Evolutionary conservation across 2,329 filamentous ascomycete species (phyloP).

Genomic region (Hymenotorrendiella dingleyae): DNA sequence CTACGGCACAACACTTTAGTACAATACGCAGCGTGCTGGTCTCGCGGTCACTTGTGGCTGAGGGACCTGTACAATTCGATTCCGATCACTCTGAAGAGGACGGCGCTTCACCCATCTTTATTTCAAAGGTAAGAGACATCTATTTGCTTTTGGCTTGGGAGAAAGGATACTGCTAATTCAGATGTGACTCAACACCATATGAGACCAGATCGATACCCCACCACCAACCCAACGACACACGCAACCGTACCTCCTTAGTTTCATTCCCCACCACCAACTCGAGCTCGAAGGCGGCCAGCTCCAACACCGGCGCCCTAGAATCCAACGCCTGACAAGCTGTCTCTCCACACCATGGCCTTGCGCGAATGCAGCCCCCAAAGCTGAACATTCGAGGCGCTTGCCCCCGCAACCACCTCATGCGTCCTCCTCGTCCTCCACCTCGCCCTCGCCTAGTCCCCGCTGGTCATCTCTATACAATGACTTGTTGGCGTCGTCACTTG

Average conservation of each 20-base stretch:
- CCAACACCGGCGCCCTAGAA: no score
- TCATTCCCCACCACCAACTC: no score
- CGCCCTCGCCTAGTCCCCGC: neutral
- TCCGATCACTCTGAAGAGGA: slow-evolving; percentile 35
- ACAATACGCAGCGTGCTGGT: slow-evolving; percentile 82
- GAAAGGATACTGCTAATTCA: slow-evolving; percentile 31
- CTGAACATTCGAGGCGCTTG: no score
- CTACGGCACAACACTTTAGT: slow-evolving; percentile 70
- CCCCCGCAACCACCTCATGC: neutral
- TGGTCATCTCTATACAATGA: neutral
- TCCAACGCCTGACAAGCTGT: no score
- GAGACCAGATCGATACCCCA: neutral
- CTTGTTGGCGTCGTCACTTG: slow-evolving; percentile 12
- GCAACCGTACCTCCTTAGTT: no score
- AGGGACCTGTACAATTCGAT: slow-evolving; percentile 33
- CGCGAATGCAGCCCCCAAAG: no score
- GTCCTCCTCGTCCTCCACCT: neutral
- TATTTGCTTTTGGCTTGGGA: slow-evolving; percentile 3
- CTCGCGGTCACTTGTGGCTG: slow-evolving; percentile 20
- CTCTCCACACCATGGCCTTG: no score
- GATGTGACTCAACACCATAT: slow-evolving; percentile 4
- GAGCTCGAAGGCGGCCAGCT: no score
- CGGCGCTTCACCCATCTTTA: slow-evolving; percentile 28
- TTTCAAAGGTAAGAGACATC: slow-evolving; percentile 21
- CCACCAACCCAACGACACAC: neutral